These are phyloP conservation scores for Fennellomyces sp. DNA, from an alignment of 371 early-diverging fungal species.

Conservation along the genomic window DNA sequence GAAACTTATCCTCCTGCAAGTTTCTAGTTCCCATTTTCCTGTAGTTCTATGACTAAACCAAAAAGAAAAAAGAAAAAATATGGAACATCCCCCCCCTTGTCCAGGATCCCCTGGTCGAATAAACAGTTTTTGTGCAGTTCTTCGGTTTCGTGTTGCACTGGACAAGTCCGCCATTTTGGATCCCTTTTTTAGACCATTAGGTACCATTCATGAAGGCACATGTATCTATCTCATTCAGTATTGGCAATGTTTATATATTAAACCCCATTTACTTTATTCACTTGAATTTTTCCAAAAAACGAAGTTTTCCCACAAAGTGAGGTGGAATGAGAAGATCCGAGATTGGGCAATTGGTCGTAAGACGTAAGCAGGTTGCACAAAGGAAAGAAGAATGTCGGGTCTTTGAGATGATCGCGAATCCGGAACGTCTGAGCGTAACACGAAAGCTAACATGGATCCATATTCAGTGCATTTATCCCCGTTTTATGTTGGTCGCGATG, in stretches of 20 bases:
- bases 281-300: neutral
- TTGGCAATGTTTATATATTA: neutral
- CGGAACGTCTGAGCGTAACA: neutral
- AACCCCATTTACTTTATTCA: neutral
- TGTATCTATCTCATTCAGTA: neutral
- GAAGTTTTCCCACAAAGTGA: neutral
- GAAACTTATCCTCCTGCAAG: conserved; percentile 36
- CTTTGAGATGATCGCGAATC: neutral
- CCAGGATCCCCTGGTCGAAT: neutral
- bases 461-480: neutral
- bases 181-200: too few relatives aligned
- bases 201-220: too few relatives aligned
- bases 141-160: neutral
- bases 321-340: conserved; percentile 1
- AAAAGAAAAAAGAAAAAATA: neutral
- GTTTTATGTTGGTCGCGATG: neutral
- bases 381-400: neutral
- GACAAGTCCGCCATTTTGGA: neutral
- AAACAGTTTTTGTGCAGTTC: neutral
- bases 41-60: neutral
- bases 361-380: conserved; percentile 3
- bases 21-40: neutral
- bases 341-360: neutral
- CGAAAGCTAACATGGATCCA: neutral
- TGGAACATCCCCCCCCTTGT: neutral